These are phyloP conservation scores for Diaporthe longicolla DNA, from an alignment of 2,329 filamentous ascomycete species.

Conservation along the genomic window DNA sequence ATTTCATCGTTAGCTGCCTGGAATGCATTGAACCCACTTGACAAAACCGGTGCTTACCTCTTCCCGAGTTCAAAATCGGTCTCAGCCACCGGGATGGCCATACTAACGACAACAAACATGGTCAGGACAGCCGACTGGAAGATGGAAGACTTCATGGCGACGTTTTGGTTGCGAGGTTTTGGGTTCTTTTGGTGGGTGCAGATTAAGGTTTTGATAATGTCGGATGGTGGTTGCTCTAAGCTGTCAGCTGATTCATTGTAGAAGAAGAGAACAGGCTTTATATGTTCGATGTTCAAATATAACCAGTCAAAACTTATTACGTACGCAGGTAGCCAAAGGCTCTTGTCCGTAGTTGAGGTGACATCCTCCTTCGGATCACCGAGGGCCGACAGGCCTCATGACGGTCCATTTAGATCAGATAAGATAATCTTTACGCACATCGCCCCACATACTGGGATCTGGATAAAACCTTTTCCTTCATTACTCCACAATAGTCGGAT, in stretches of 20 bases:
- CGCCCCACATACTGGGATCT: conserved; percentile 4
- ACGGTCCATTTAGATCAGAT: conserved; percentile 13
- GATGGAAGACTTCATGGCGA: conserved; percentile 8
- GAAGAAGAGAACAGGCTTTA: background rate
- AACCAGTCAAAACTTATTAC: background rate
- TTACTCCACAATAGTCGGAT: background rate
- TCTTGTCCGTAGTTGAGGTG: background rate
- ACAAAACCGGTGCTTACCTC: background rate
- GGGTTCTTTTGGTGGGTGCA: background rate
- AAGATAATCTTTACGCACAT: conserved; percentile 2
- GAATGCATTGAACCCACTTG: background rate
- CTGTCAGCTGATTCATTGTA: background rate
- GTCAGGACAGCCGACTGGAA: background rate
- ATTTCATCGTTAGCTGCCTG: background rate
- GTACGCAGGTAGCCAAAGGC: background rate
- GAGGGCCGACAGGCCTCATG: background rate
- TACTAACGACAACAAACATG: background rate
- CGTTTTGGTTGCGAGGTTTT: background rate
- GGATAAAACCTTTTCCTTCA: background rate
- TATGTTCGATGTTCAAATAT: background rate
- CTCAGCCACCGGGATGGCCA: conserved; percentile 2
- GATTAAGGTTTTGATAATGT: background rate
- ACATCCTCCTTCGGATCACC: background rate
- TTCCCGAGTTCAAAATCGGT: background rate
- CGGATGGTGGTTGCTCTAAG: background rate